A percentile compares a stretch with the other conserved stretches of the same genome.
phyloP scores from a whole-genome alignment of 208 protist species.

The Kentomonas sorsogonicus region DNA sequence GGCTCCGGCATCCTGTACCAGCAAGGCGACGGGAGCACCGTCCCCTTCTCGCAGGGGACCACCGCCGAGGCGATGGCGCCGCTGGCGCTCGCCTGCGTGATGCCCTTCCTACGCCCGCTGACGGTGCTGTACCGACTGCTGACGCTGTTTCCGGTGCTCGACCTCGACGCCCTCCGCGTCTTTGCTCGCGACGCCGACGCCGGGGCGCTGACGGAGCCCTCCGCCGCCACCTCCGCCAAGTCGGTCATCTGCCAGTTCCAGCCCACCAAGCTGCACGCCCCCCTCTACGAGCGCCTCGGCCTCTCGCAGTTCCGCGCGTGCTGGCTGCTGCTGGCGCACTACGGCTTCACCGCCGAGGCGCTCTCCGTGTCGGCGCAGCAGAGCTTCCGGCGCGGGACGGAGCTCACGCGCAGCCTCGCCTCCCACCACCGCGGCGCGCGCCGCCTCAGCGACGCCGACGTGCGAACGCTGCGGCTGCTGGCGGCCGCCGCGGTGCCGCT shows the following conservation, averaged over 20 bases:
- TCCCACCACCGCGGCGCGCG: background rate
- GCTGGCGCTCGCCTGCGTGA: conserved; percentile 36
- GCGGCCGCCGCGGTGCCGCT: conserved; percentile 60
- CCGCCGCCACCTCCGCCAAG: conserved; percentile 32
- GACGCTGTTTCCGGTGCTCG: conserved; percentile 55
- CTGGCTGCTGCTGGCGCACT: conserved; percentile 79
- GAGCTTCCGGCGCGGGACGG: conserved; percentile 15
- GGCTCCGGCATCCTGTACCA: conserved; percentile 73
- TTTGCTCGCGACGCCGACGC: too few relatives aligned
- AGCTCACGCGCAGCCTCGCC: background rate
- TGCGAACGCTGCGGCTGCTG: conserved; percentile 28
- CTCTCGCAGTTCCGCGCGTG: conserved; percentile 51
- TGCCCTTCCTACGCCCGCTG: conserved; percentile 53
- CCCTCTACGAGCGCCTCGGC: conserved; percentile 14
- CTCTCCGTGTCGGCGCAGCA: conserved; percentile 9
- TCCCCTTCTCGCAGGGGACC: conserved; percentile 15
- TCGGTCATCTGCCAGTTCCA: conserved; percentile 54
- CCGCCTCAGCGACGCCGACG: background rate
- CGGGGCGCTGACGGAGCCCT: conserved; percentile 50
- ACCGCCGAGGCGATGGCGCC: conserved; percentile 25
- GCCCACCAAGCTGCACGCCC: conserved; percentile 18
- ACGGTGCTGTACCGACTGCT: conserved; percentile 52
- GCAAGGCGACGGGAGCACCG: conserved; percentile 13
- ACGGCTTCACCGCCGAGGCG: conserved; percentile 60
- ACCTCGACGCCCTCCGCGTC: conserved; percentile 41